phyloP scores from a whole-genome alignment of 805 yeast genomes.

The Myxozyma monticola region DNA sequence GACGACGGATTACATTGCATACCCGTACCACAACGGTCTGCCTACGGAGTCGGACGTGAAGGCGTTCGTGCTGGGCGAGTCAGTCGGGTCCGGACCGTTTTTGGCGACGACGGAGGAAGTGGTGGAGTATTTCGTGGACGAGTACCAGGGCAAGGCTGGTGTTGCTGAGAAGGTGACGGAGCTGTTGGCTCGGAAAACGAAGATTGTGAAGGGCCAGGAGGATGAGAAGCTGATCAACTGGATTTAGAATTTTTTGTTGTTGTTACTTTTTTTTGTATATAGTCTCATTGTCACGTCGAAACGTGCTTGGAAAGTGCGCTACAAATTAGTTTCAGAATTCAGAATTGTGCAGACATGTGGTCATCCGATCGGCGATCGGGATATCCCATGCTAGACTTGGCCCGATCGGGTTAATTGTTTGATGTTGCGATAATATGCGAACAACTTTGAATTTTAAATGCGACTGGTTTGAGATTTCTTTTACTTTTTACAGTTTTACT shows the following conservation, averaged over 20 bases:
- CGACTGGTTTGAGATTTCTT: too few species aligned
- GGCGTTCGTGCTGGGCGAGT: conserved; percentile 67
- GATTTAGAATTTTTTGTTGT: conserved; percentile 33
- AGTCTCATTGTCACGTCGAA: too few species aligned
- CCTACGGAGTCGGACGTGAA: conserved; percentile 70
- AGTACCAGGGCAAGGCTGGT: conserved; percentile 58
- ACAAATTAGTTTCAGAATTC: too few species aligned
- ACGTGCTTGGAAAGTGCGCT: too few species aligned
- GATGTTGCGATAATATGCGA: neutral
- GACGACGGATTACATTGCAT: conserved; percentile 46
- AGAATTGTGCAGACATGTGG: too few species aligned
- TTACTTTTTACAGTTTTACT: too few species aligned
- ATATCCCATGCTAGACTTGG: too few species aligned
- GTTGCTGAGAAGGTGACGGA: conserved; percentile 58
- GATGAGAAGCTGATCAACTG: conserved; percentile 51
- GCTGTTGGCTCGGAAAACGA: conserved; percentile 60
- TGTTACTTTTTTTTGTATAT: neutral
- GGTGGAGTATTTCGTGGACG: conserved; percentile 56
- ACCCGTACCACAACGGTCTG: conserved; percentile 73
- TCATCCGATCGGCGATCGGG: too few species aligned
- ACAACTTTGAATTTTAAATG: too few species aligned
- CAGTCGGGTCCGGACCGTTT: conserved; percentile 61
- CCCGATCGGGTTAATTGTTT: neutral
- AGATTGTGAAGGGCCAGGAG: conserved; percentile 41
- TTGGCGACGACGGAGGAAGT: conserved; percentile 72